phyloP scores from a whole-genome alignment of 73 alveolate species.

The Paramecium biaurelia region DNA sequence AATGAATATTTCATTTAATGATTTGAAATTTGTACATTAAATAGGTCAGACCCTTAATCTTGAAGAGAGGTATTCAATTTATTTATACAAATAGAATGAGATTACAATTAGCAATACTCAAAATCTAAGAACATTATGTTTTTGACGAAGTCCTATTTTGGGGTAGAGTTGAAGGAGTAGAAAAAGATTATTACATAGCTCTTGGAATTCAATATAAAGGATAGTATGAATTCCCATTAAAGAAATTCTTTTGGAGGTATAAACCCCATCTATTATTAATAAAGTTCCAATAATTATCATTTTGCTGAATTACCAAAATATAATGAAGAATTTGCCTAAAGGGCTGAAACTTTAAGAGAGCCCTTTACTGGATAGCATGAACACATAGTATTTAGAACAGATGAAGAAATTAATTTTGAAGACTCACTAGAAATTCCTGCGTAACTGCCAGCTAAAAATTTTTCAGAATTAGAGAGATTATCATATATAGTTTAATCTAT shows the following conservation, averaged over 20 bases:
- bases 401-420: conserved; percentile 64
- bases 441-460: conserved; percentile 86
- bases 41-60: conserved; percentile 36
- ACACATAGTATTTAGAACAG: conserved; percentile 69
- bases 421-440: conserved; percentile 64
- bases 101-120: conserved; percentile 17
- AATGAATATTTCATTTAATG: conserved; percentile 19
- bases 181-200: conserved; percentile 89
- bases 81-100: neutral
- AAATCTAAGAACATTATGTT: conserved; percentile 1
- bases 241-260: conserved; percentile 89
- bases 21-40: neutral
- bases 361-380: conserved; percentile 85
- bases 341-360: conserved; percentile 69
- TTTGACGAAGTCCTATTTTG: conserved; percentile 79
- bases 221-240: conserved; percentile 88
- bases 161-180: conserved; percentile 86
- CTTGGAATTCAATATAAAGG: conserved; percentile 73
- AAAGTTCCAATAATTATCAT: conserved; percentile 73
- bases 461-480: conserved; percentile 90
- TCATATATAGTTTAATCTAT: conserved; percentile 82
- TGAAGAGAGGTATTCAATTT: conserved; percentile 45
- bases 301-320: conserved; percentile 86
- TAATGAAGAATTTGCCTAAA: conserved; percentile 74
- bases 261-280: neutral